Base-by-base conservation (phyloP, 192 early-diverging fungal genomes). In the Coemansia sp. region DNA sequence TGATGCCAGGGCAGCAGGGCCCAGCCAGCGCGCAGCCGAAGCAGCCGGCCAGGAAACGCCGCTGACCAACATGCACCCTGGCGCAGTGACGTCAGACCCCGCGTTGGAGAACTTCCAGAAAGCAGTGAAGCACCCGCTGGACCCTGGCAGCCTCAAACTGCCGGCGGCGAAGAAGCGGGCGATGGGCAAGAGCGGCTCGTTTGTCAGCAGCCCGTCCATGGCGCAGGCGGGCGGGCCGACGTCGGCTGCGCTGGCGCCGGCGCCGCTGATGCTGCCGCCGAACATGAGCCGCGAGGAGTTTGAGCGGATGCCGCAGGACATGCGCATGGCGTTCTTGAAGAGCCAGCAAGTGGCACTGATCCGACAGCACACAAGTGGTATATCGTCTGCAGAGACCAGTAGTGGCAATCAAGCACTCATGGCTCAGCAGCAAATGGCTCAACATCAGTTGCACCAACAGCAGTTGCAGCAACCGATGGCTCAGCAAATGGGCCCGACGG, bases 41-140 rank as follows among this genome's bases (percentile, higher is more conserved):
- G 47, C 62, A 14, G 50, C 24, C 0, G 39, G 43, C 5, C 67
- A 60, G 56, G 60, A 59, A 53, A 68, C 77, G n/a, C 77, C 69
- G 17, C 47, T 74, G 32, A 74, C 72, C 1, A 80, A 80, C 37
- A 69, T 80, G 67, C 77, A 80, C 48, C 77, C 77, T 5, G 63
- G 63, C 29, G 67, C 77, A 10, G 50, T 73, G 17, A 81, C 79
- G 2, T 65, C 63, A 11, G 79, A 76, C 14, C 79, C 79, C 2
- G 62, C 74, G 23, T 60, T 76, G 17, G 79, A 76, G 41, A 62
- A 66, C 52, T 81, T 81, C 41, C 70, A 75, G 39, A 68, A 69
- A 52, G 79, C 79, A 1, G 79, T 76, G 25, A 81, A 81, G 61
- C 79, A 81, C 21, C 79, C 73, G 53, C 63, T 81, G 48, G 79